These are phyloP conservation scores for Fusarium musae DNA, from an alignment of 2,329 filamentous ascomycete genomes.

Conservation along the genomic window DNA sequence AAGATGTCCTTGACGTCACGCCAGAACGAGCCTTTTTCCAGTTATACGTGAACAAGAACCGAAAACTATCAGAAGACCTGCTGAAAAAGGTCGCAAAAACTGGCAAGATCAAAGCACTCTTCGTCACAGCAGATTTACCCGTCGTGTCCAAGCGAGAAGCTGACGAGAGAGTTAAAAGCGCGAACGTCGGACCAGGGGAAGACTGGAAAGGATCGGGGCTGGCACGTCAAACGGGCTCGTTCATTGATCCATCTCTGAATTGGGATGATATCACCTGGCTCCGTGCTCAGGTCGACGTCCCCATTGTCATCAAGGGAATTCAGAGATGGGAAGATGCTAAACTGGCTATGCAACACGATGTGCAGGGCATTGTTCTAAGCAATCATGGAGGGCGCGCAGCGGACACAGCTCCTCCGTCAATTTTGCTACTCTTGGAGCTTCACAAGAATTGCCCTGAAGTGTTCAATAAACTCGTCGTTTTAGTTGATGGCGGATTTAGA, in stretches of 20 bases:
- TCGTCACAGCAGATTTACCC: constrained; percentile 69
- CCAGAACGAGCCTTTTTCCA: constrained; percentile 61
- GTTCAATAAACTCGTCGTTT: background rate
- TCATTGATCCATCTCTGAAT: constrained; percentile 66
- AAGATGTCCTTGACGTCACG: constrained; percentile 58
- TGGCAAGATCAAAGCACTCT: constrained; percentile 62
- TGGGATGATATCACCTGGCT: constrained; percentile 77
- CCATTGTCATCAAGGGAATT: constrained; percentile 76
- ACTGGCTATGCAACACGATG: constrained; percentile 67
- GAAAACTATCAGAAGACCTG: constrained; percentile 61
- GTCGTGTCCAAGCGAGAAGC: constrained; percentile 66
- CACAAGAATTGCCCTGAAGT: background rate
- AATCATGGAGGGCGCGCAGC: constrained; percentile 75
- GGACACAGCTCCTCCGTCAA: constrained; percentile 49
- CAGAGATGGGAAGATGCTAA: constrained; percentile 72
- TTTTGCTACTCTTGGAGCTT: background rate
- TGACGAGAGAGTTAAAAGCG: constrained; percentile 57
- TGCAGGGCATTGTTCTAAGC: constrained; percentile 74
- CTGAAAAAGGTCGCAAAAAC: constrained; percentile 56
- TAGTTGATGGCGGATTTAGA: background rate
- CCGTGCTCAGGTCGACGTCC: constrained; percentile 57
- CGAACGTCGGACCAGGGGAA: constrained; percentile 54
- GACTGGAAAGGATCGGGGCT: constrained; percentile 66
- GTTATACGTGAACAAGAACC: constrained; percentile 69
- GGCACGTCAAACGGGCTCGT: constrained; percentile 64